Percentiles rank a stretch among this genome's conserved stretches.
These are phyloP conservation scores for Alnus rubra DNA, from an alignment of 306 rosid genomes.

Conservation along the genomic window DNA sequence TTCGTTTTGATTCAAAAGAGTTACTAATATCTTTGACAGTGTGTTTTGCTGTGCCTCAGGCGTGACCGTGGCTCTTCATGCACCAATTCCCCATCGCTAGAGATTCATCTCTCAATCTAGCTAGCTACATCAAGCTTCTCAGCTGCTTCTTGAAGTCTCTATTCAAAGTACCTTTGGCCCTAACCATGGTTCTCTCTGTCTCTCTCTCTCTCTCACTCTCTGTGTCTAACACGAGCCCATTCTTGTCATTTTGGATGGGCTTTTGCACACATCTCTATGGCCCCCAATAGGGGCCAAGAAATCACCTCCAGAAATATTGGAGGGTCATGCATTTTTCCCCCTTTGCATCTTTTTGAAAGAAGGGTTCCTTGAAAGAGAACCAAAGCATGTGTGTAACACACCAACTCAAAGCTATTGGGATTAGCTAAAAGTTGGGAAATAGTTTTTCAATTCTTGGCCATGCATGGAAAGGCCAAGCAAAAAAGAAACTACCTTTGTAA, in stretches of 20 bases:
- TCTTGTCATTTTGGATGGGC: conserved; percentile 44
- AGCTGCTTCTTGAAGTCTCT: conserved; percentile 54
- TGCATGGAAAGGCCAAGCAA: conserved; percentile 48
- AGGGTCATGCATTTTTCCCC: conserved; percentile 67
- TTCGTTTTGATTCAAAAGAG: conserved; percentile 17
- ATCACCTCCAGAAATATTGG: conserved; percentile 46
- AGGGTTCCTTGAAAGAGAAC: conserved; percentile 57
- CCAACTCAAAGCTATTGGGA: conserved; percentile 67
- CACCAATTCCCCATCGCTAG: conserved; percentile 91
- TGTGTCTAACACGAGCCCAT: conserved; percentile 58
- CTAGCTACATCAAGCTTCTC: conserved; percentile 48
- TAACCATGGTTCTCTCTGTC: conserved; percentile 93
- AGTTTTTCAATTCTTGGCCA: conserved; percentile 43
- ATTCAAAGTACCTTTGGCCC: conserved; percentile 55
- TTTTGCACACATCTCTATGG: conserved; percentile 41
- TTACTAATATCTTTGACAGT: conserved; percentile 95
- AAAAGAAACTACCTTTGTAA: conserved; percentile 27
- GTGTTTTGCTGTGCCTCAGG: conserved; percentile 99
- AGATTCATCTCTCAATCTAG: conserved; percentile 38
- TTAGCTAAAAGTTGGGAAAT: conserved; percentile 52
- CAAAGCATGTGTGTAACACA: conserved; percentile 33
- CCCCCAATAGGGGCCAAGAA: conserved; percentile 61
- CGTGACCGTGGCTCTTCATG: conserved; percentile 83
- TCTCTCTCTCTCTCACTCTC: conserved; percentile 47
- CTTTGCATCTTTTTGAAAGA: conserved; percentile 36